Evolutionary conservation across 164 flowering plant genomes (phyloP), one percentile per base, ranked within the genome.

Genomic region (Platanus orientalis): DNA sequence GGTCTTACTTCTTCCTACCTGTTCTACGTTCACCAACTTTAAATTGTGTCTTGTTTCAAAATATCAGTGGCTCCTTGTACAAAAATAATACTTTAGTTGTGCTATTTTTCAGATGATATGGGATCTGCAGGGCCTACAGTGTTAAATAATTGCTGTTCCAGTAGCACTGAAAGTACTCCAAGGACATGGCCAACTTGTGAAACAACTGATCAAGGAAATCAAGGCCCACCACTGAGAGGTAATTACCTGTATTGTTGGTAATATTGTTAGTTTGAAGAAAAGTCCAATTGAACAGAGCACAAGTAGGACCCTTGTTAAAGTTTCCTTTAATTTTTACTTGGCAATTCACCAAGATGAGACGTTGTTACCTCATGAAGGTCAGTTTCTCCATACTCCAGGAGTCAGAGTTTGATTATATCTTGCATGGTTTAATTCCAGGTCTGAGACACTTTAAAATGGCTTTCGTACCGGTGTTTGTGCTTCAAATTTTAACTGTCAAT

Each of bases 151-250:
- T 62, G 77, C 68, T 80, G 82, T n/a, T n/a, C n/a, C 70, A 82
- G 88, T 73, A 78, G 91, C 68, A 71, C 78, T 62, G 89, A 83
- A 59, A 84, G 86, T 83, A 79, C 83, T 66, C 81, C 79, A 42
- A 75, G 76, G 68, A 40, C 75, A 61, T 71, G 70, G 62, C 69
- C 73, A 60, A 63, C 60, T 61, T 75, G 71, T 58, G 84, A 81
- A 65, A 59, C 66, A 26, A 69, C 62, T 64, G 84, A 81, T 57
- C 81, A 69, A 63, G 79, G 69, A 39, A 81, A 75, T 62, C 67
- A 66, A 70, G 76, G 69, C 9, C 79, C 75, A 60, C 42, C 79
- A 61, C 57, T 79, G 66, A 82, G 80, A 78, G 96, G 92, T 80
- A n/a, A 58, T 48, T 45, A 29, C 53, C 23, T 44, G 3, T 19